phyloP scores from a whole-genome alignment of 2,329 filamentous ascomycete species.

The Xylaria sp. region DNA sequence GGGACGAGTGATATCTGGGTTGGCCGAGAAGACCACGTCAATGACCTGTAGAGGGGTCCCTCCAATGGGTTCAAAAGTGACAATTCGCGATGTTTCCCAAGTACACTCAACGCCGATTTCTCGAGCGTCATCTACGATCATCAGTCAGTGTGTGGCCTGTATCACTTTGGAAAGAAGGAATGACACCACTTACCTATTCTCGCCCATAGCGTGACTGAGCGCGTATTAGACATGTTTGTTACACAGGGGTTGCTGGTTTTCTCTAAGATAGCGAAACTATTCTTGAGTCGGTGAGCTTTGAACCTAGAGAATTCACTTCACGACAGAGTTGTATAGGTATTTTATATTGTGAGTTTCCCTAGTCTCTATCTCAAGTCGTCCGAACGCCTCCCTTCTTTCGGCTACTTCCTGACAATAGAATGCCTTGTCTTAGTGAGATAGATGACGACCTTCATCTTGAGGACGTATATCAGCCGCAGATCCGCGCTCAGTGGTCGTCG shows the following conservation, averaged over 20 bases:
- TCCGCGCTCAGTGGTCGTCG: background rate
- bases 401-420: background rate
- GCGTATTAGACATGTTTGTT: constrained; percentile 23
- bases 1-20: background rate
- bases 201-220: constrained; percentile 19
- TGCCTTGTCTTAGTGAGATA: constrained; percentile 14
- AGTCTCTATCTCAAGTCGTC: background rate
- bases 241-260: background rate
- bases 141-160: background rate
- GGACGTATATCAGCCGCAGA: background rate
- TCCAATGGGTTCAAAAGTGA: constrained; percentile 8
- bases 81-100: constrained; percentile 32
- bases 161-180: background rate
- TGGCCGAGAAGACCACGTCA: constrained; percentile 39
- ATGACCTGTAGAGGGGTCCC: constrained; percentile 38
- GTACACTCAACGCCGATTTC: constrained; percentile 34
- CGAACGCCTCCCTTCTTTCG: background rate
- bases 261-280: background rate
- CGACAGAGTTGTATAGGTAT: background rate
- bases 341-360: constrained; percentile 20
- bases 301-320: background rate
- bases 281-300: background rate
- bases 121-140: constrained; percentile 23
- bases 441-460: background rate
- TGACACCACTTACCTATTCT: constrained; percentile 23